Conservation (phyloP, 1,139 yeast species). For the Kurtzmaniella quercitrusa region DNA sequence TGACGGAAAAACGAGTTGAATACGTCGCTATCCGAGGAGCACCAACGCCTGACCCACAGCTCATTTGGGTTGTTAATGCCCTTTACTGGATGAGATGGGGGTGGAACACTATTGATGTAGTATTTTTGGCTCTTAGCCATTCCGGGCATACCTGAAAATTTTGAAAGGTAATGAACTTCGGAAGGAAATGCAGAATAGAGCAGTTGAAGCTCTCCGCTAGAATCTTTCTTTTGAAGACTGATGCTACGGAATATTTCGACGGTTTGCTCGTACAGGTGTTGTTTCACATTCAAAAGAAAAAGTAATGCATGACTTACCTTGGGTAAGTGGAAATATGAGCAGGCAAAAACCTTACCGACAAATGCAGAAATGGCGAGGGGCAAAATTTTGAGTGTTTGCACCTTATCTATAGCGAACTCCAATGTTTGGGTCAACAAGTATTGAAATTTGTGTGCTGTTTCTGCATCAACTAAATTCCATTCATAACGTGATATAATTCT, state of each 20-base stretch:
- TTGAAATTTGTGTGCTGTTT: slow-evolving; percentile 22
- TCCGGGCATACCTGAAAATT: slow-evolving; percentile 28
- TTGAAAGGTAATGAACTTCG: slow-evolving; percentile 36
- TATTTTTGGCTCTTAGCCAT: slow-evolving; percentile 21
- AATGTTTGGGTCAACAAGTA: slow-evolving; percentile 49
- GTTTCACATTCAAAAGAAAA: slow-evolving; percentile 57
- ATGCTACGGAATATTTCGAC: slow-evolving; percentile 3
- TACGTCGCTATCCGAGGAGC: slow-evolving; percentile 54
- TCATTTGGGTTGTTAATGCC: slow-evolving; percentile 63
- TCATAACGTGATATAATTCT: slow-evolving; percentile 61
- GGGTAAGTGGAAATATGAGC: slow-evolving; percentile 56
- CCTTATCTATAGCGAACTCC: slow-evolving; percentile 48
- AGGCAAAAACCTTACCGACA: slow-evolving; percentile 76
- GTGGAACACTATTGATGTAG: slow-evolving; percentile 36
- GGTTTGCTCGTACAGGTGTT: slow-evolving; percentile 24
- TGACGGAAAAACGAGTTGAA: slow-evolving; percentile 76
- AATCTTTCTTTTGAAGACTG: slow-evolving; percentile 10
- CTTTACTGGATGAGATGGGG: slow-evolving; percentile 52
- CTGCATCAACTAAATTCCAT: slow-evolving; percentile 42
- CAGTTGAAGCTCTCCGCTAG: slow-evolving; percentile 7
- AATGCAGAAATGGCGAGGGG: slow-evolving; percentile 66
- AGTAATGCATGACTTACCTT: slow-evolving; percentile 61
- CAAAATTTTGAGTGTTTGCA: slow-evolving; percentile 50
- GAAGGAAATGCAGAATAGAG: slow-evolving; percentile 28
- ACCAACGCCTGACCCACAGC: slow-evolving; percentile 60